phyloP scores from a whole-genome alignment of 1,284 basidiomycete genomes.

The Ustilago trichophora region DNA sequence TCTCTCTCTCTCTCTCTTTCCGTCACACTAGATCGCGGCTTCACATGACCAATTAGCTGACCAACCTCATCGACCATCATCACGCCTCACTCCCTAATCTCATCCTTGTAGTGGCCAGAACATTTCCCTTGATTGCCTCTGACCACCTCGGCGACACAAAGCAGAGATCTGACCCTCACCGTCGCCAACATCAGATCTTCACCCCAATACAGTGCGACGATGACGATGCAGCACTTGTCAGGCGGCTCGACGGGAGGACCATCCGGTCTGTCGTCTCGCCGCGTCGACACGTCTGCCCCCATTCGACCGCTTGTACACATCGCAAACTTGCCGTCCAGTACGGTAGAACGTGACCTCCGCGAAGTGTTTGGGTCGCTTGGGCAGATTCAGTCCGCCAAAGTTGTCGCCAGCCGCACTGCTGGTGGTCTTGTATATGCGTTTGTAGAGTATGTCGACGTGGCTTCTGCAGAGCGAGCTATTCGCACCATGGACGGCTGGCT shows the following conservation, averaged over 20 bases:
- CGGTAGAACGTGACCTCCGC: conserved; percentile 78
- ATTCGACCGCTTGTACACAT: conserved; percentile 28
- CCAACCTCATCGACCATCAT: too few species aligned
- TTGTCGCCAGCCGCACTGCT: conserved; percentile 79
- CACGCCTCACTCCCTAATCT: too few species aligned
- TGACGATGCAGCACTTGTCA: conserved; percentile 22
- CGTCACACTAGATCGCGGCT: too few species aligned
- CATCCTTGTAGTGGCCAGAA: too few species aligned
- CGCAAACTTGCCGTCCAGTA: conserved; percentile 82
- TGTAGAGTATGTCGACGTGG: conserved; percentile 92
- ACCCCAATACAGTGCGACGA: conserved; percentile 1
- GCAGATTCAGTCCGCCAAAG: conserved; percentile 95
- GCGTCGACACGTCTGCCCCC: conserved; percentile 12
- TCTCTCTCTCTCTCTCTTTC: too few species aligned
- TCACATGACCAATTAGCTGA: too few species aligned
- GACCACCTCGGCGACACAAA: too few species aligned
- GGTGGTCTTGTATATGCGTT: conserved; percentile 98
- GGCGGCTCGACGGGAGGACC: neutral
- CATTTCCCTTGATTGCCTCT: too few species aligned
- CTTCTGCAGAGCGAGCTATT: conserved; percentile 92
- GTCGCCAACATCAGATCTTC: neutral
- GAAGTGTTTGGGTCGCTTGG: conserved; percentile 96
- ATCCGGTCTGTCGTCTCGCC: conserved; percentile 8
- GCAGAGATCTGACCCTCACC: neutral
- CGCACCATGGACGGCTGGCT: conserved; percentile 96